Evolutionary conservation across 2,329 filamentous ascomycete genomes (phyloP), one percentile per base, ranked within the genome.

Genomic region (Fusarium sp.): DNA sequence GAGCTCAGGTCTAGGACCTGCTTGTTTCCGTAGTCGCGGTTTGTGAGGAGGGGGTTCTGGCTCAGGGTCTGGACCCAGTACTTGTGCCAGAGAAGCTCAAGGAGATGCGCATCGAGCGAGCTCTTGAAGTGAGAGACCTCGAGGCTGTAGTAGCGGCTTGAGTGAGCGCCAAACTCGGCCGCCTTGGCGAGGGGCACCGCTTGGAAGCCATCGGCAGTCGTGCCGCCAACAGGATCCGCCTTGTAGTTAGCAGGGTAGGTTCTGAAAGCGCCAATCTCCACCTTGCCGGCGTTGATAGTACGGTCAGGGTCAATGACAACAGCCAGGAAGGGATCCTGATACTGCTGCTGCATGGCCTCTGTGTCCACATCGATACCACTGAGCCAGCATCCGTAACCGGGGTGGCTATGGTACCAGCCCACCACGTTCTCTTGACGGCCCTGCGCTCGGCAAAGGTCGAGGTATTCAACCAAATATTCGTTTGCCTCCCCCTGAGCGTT

Each of bases 11-110:
- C 96, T 57, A 92, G 86, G 84, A 99, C 96, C 83, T 98, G 95
- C 82, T 95, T 96, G 78, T 93, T 97, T 61, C 92, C 93, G 80
- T 95, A 99, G 77, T 98, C 96, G 72, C 95, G 93, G 80, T 98
- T 98, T 64, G 94, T 95, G 77, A 97, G 92, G 6, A 98, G 88
- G 24, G 96, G 95, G 76, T 92, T 96, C 77, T 97, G 94, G 35
- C 94, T 97, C 22, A 99, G 89, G 7, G 96, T 99, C 79, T 97
- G 94, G 36, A 98, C 95, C 96, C 95, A 98, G 87, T 99, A 99
- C 83, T 98, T 98, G 86, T 98, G 98, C 96, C 96, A 98, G 33
- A 99, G 87, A 60, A 94, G 89, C 79, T 97, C 94, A 6, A 99
- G 87, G 27, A 99, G 88, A 77, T 95, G 93, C 2, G 92, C 89